Evolutionary conservation across 768 basidiomycete species (phyloP), one percentile per base, ranked within the genome.

Genomic region (Auriscalpium orientale): DNA sequence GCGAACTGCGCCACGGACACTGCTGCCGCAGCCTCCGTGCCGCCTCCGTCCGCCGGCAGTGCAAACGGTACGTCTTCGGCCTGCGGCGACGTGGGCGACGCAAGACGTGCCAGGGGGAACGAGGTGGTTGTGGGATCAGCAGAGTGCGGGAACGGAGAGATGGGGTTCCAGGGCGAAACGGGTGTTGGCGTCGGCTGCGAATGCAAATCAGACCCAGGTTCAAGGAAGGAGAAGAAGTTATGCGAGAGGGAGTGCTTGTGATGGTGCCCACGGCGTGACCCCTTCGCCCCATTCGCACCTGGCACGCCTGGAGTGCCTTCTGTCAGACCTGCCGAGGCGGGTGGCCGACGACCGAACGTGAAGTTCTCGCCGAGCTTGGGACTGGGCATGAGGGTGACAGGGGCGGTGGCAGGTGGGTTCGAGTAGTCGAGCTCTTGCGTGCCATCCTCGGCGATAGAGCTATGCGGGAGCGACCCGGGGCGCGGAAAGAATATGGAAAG

Each of bases 161-260:
- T 77, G 2, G 84, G 76, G n/a, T 71, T 72, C 88, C 88, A 89
- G 1, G 84, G 82, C 7, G 87, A 87, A 34, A 81, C 62, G 0
- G 85, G 87, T 2, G 71, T 76, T 0, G 81, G 81, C 2, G 84
- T 80, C 0, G 84, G 83, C 58, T 78, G 73, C 0, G 82, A 81
- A 53, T 80, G 80, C 20, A 84, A 64, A 33, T 78, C 73, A n/a
- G 70, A 69, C 2, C 83, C 84, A 1, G 92, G 92, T 62, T 95
- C 92, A 45, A 98, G 84, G 67, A 97, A 97, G 0, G 92, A 93
- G 71, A 95, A 95, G 71, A 97, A 94, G 64, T 91, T 92, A 68
- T 97, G 93, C 0, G 93, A 95, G 11, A 94, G 70, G 0, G 92
- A 95, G 69, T 95, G 94, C 69, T 93, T 92, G 65, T 95, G 94